These are phyloP conservation scores for Daucus carota DNA, from an alignment of 129 eudicot species.

Conservation along the genomic window DH1_v3.0 NC_030384.2:25569001-25569500, in stretches of 20 bases:
- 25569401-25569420: neutral
- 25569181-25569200: neutral
- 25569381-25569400: neutral
- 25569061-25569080: slow-evolving; percentile 48
- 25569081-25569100: slow-evolving; percentile 60
- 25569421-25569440: slow-evolving; percentile 1
- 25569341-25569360: neutral
- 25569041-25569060: slow-evolving; percentile 30
- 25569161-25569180: neutral
- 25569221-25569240: neutral
- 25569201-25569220: neutral
- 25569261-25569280: neutral
- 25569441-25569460: neutral
- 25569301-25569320: neutral
- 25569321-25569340: neutral
- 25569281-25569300: neutral
- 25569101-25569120: slow-evolving; percentile 31
- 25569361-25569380: neutral
- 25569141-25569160: neutral
- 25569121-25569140: neutral
- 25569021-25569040: slow-evolving; percentile 28
- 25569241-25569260: neutral
- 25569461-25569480: neutral
- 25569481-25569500: neutral
- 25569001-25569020: slow-evolving; percentile 28